phyloP scores from a whole-genome alignment of 805 yeast genomes.

The Saccharomycopsis sp. region DNA sequence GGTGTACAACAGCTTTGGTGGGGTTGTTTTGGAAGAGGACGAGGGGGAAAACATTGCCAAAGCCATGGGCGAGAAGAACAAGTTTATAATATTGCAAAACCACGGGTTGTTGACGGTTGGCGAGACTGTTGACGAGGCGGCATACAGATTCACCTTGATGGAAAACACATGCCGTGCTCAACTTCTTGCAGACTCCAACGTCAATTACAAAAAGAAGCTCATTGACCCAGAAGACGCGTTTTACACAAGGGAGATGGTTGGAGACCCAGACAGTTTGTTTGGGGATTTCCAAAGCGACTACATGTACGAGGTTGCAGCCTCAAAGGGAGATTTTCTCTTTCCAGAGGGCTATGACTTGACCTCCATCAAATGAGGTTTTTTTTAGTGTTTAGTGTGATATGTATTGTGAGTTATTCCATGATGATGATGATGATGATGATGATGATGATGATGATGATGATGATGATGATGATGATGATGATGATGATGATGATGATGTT shows the following conservation, averaged over 20 bases:
- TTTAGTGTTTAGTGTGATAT: no score
- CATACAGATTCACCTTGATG: slow-evolving; percentile 52
- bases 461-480: no score
- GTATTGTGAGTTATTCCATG: no score
- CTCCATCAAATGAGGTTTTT: background rate
- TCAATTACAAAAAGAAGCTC: slow-evolving; percentile 32
- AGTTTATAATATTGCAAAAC: slow-evolving; percentile 54
- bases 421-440: no score
- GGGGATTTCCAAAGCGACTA: slow-evolving; percentile 67
- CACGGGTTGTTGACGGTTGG: slow-evolving; percentile 72
- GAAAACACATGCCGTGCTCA: slow-evolving; percentile 62
- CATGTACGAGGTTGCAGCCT: slow-evolving; percentile 36
- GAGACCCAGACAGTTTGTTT: slow-evolving; percentile 61
- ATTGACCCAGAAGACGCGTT: slow-evolving; percentile 58
- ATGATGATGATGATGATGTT: no score
- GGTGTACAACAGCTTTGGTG: slow-evolving; percentile 65
- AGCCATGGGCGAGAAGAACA: slow-evolving; percentile 47
- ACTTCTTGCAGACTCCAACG: slow-evolving; percentile 47
- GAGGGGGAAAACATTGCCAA: slow-evolving; percentile 57
- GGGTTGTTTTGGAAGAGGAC: slow-evolving; percentile 59
- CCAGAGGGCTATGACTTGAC: slow-evolving; percentile 13
- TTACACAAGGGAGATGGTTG: slow-evolving; percentile 49
- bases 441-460: no score
- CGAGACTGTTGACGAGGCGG: slow-evolving; percentile 64
- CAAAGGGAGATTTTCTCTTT: slow-evolving; percentile 25